These are phyloP conservation scores for Nothophoma quercina DNA, from an alignment of 2,329 filamentous ascomycete species.

Conservation along the genomic window DNA sequence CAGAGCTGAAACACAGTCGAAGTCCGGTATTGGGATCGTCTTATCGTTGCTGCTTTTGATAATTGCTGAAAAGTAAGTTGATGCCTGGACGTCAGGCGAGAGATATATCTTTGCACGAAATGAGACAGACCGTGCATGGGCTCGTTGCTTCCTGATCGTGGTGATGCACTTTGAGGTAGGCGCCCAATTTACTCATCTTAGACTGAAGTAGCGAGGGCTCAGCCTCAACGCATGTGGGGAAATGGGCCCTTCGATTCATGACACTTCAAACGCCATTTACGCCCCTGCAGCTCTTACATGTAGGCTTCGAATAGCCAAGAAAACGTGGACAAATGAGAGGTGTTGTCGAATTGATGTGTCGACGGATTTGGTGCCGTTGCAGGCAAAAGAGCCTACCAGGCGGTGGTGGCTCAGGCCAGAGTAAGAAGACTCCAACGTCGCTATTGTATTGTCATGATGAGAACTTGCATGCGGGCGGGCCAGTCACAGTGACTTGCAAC, in stretches of 20 bases:
- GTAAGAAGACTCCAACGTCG: slow-evolving; percentile 14
- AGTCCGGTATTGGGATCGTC: slow-evolving; percentile 14
- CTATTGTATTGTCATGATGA: slow-evolving; percentile 17
- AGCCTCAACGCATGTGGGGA: slow-evolving; percentile 39
- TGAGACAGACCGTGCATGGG: slow-evolving; percentile 33
- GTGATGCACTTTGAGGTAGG: slow-evolving; percentile 30
- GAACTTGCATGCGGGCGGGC: slow-evolving; percentile 21
- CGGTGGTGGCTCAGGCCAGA: slow-evolving; percentile 37
- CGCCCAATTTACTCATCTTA: slow-evolving; percentile 33
- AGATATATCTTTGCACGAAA: slow-evolving; percentile 36
- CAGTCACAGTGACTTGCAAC: slow-evolving; percentile 21
- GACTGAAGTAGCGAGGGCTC: slow-evolving; percentile 29
- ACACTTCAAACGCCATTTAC: slow-evolving; percentile 22
- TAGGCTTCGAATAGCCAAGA: slow-evolving; percentile 14
- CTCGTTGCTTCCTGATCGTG: slow-evolving; percentile 22
- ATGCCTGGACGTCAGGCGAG: slow-evolving; percentile 26
- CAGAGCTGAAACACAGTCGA: slow-evolving; percentile 25
- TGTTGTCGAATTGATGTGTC: slow-evolving; percentile 1
- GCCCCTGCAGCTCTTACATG: slow-evolving; percentile 18
- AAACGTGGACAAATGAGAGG: slow-evolving; percentile 26
- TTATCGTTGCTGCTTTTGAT: slow-evolving; percentile 16
- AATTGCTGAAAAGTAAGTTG: slow-evolving; percentile 14
- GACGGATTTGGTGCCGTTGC: slow-evolving; percentile 22
- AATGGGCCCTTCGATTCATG: slow-evolving; percentile 23
- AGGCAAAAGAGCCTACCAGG: slow-evolving; percentile 19